phyloP scores from a whole-genome alignment of 805 yeast species.

The Starmerella apicola region DNA sequence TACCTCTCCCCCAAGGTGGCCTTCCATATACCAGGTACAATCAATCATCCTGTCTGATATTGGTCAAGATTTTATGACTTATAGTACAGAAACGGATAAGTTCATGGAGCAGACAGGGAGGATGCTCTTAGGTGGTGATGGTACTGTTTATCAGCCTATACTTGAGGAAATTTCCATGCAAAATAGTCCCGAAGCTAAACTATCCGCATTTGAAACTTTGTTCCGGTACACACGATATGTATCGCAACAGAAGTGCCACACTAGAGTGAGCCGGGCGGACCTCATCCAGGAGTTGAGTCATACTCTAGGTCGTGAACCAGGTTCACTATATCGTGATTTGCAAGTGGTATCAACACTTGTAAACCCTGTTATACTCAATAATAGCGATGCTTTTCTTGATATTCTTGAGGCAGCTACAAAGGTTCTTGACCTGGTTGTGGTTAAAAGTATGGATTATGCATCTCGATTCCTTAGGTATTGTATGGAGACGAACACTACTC shows the following conservation, averaged over 20 bases:
- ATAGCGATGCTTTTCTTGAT: constrained; percentile 29
- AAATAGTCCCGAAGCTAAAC: constrained; percentile 15
- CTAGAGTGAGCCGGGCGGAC: constrained; percentile 22
- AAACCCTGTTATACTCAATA: constrained; percentile 23
- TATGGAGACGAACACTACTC: constrained; percentile 16
- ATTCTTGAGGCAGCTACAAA: constrained; percentile 27
- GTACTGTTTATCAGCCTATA: constrained; percentile 15
- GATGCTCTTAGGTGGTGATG: constrained; percentile 23
- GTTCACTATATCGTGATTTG: constrained; percentile 27
- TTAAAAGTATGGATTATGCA: constrained; percentile 22
- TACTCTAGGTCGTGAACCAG: constrained; percentile 23
- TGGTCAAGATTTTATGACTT: constrained; percentile 21
- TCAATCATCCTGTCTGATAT: constrained; percentile 26
- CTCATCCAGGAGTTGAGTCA: constrained; percentile 27
- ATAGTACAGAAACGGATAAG: constrained; percentile 28
- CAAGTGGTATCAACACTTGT: constrained; percentile 28
- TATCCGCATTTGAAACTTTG: constrained; percentile 13
- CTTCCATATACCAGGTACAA: constrained; percentile 9
- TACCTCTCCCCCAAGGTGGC: constrained; percentile 15
- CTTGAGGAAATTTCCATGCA: constrained; percentile 18
- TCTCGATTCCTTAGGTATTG: constrained; percentile 20
- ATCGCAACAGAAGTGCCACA: constrained; percentile 1
- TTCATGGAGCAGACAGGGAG: constrained; percentile 24
- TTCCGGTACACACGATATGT: constrained; percentile 10
- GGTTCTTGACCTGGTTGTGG: constrained; percentile 18